Percentiles rank a stretch among this genome's conserved stretches.
Evolutionary conservation across 108 stramenopile genomes (phyloP).

Genomic region (Aurantiochytrium sp.): DNA sequence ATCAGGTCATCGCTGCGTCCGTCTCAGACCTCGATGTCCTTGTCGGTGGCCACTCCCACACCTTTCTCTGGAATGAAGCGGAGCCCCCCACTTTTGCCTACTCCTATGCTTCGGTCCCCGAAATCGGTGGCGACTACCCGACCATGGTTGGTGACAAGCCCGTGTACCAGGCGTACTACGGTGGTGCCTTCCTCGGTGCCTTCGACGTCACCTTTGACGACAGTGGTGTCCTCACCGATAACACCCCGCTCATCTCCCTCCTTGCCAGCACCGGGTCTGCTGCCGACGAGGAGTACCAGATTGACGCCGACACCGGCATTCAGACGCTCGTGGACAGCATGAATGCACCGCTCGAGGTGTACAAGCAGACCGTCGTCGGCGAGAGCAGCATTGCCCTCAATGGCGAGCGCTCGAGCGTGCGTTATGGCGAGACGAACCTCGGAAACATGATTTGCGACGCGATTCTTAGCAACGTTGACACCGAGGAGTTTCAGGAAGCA

Average conservation of each 20-base stretch:
- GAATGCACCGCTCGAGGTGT: background rate
- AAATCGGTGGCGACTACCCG: background rate
- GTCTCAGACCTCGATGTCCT: background rate
- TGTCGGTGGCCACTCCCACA: background rate
- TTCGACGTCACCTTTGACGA: background rate
- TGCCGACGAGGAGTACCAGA: background rate
- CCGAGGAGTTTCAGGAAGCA: background rate
- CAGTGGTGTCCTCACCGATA: background rate
- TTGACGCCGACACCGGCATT: background rate
- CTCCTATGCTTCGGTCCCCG: background rate
- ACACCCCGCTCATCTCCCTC: background rate
- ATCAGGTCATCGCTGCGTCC: background rate
- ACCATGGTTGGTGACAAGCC: background rate
- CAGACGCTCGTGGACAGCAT: background rate
- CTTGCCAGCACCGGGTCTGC: background rate
- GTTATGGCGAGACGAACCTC: background rate
- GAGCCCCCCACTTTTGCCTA: background rate
- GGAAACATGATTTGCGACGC: constrained; percentile 2
- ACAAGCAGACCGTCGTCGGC: background rate
- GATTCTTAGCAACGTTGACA: background rate
- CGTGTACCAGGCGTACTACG: background rate
- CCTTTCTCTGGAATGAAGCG: background rate
- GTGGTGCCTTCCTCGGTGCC: background rate
- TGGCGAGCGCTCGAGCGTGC: background rate
- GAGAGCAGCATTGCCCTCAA: background rate